These are phyloP conservation scores for Opeltia flavorubescens DNA, from an alignment of 495 filamentous ascomycete species.

Conservation along the genomic window DNA sequence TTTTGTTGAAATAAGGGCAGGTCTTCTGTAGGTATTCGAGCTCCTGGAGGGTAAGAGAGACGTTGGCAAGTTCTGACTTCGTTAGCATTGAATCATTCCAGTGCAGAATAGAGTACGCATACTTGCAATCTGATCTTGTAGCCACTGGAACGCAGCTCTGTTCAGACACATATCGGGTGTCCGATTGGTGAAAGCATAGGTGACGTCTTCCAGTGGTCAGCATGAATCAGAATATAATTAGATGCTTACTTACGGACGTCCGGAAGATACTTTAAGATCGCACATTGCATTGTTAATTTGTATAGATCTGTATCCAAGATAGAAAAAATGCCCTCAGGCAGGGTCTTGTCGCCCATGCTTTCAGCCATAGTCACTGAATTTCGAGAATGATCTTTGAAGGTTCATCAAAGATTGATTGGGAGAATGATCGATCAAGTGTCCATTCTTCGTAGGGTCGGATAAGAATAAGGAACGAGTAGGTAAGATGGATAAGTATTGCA, in stretches of 20 bases:
- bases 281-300: conserved; percentile 98
- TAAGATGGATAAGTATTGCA: no score
- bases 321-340: conserved; percentile 66
- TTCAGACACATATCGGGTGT: conserved; percentile 87
- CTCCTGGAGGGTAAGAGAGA: conserved; percentile 65
- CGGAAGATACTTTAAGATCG: conserved; percentile 78
- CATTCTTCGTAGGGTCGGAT: no score
- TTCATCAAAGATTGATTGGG: no score
- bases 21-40: conserved; percentile 58
- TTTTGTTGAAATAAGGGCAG: conserved; percentile 66
- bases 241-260: conserved; percentile 44
- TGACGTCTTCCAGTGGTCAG: conserved; percentile 42
- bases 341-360: neutral
- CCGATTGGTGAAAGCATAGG: conserved; percentile 87
- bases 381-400: neutral
- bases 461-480: no score
- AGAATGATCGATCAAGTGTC: no score
- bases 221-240: neutral
- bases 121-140: conserved; percentile 70
- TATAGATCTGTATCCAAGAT: conserved; percentile 96
- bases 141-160: conserved; percentile 70
- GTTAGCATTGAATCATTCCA: neutral
- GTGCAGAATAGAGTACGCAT: conserved; percentile 7
- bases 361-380: neutral
- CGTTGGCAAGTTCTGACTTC: conserved; percentile 59